Base-by-base conservation (phyloP, 768 basidiomycete genomes). In the Russula lepida region DNA sequence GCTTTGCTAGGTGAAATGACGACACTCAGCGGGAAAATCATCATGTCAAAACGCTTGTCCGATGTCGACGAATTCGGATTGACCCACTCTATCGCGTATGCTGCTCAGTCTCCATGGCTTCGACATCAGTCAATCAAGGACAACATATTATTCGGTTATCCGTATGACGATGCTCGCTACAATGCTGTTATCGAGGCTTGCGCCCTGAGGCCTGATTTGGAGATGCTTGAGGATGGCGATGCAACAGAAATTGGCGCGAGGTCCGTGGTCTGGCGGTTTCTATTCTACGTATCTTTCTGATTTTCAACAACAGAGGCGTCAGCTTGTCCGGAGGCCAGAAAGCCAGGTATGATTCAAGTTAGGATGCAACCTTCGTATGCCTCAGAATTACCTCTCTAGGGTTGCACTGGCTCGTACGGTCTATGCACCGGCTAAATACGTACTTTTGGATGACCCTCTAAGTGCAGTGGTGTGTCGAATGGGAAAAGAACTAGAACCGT, bases 181-280 rank as follows among this genome's bases (percentile, higher is more conserved):
- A 74, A 85, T 11, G 77, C 75, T 0, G 90, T 92, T 28, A 70
- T 95, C n/a, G 85, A 92, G 54, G 87, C 84, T 15, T 98, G 95
- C 68, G 93, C 92, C 1, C 72, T 98, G 55, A 74, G 70, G 30
- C 83, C 88, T 0, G 95, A 98, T 75, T 72, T 98, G 59, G 82
- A 87, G 6, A 80, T 93, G 12, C 72, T 98, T 1, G 90, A 95
- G 59, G 86, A 94, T 67, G 95, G 95, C 0, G 93, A 92, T 68
- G 75, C 73, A 57, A 93, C 91, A 1, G 88, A 92, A 73, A 89
- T 95, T 65, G 92, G 92, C 15, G 85, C 84, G 15, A 77, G 84
- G 78, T 81, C 52, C 13, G 76, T 68, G 25, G 27, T 47, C 27
- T 13, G 28, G 35, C n/a, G 21, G 0, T 15, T 12, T 33, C 13